A percentile compares a stretch with the other conserved stretches of the same genome.
Conservation (phyloP, 116 monocot species). For the Zostera marina region DNA sequence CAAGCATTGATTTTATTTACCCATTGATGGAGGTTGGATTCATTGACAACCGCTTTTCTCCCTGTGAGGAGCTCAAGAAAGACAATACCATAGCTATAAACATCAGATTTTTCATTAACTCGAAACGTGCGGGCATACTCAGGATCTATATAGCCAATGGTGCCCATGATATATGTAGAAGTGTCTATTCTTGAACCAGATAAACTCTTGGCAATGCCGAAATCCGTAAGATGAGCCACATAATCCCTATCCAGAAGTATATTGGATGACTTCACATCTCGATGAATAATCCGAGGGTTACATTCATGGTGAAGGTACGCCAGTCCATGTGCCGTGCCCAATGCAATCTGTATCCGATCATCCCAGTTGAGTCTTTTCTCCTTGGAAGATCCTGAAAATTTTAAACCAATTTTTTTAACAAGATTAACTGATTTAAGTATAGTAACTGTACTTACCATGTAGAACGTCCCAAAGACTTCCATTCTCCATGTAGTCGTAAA, state of each 20-base stretch:
- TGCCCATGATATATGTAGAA: conserved; percentile 88
- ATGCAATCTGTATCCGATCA: conserved; percentile 46
- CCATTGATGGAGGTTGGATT: conserved; percentile 86
- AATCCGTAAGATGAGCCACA: conserved; percentile 83
- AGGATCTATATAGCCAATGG: conserved; percentile 96
- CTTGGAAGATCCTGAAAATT: conserved; percentile 40
- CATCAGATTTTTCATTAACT: conserved; percentile 91
- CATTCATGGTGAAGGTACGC: conserved; percentile 95
- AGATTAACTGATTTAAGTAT: background rate
- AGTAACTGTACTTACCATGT: conserved; percentile 44
- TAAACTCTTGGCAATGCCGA: conserved; percentile 89
- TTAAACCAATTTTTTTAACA: background rate
- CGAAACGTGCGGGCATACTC: conserved; percentile 90
- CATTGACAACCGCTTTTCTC: conserved; percentile 69
- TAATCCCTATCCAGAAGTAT: conserved; percentile 82
- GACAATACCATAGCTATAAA: conserved; percentile 87
- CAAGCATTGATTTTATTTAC: conserved; percentile 10
- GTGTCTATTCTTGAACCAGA: conserved; percentile 72
- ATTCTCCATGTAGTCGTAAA: conserved; percentile 98
- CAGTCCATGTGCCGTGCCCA: conserved; percentile 79
- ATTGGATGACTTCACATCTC: conserved; percentile 89
- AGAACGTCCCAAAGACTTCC: conserved; percentile 97
- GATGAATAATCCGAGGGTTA: conserved; percentile 75
- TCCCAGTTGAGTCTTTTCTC: conserved; percentile 77
- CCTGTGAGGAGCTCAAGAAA: conserved; percentile 81